Percentiles rank a stretch among this genome's conserved stretches.
Evolutionary conservation across 2,329 filamentous ascomycete genomes (phyloP).

Genomic region (Monilinia polystroma): DNA sequence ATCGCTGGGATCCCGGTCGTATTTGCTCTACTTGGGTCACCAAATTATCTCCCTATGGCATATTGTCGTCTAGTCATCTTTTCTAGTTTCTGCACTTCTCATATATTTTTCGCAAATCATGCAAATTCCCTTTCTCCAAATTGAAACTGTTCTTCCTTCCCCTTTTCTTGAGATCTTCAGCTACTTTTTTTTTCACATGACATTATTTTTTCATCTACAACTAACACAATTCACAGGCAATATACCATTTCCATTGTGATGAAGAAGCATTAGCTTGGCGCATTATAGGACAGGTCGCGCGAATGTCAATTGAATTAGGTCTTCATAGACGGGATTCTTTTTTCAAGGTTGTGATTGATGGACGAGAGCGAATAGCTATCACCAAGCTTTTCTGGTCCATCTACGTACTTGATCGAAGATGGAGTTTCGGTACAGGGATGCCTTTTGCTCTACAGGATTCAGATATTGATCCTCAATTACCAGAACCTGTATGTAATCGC

Average conservation of each 20-base stretch:
- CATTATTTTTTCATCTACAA: constrained; percentile 42
- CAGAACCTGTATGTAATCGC: constrained; percentile 65
- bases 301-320: constrained; percentile 77
- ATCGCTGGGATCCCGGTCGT: not conserved
- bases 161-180: not conserved
- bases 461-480: constrained; percentile 77
- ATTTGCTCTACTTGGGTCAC: not conserved
- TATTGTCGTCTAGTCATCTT: not conserved
- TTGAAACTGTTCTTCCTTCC: not conserved
- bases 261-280: constrained; percentile 87
- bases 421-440: constrained; percentile 86
- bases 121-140: not conserved
- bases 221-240: constrained; percentile 49
- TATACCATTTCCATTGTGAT: constrained; percentile 81
- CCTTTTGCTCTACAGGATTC: constrained; percentile 83
- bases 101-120: not conserved
- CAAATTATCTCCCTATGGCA: not conserved
- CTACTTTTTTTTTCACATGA: not conserved
- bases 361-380: constrained; percentile 65
- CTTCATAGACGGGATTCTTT: constrained; percentile 78
- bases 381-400: constrained; percentile 81
- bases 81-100: not conserved
- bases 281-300: constrained; percentile 76
- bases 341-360: constrained; percentile 62
- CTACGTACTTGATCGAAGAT: constrained; percentile 80